Evolutionary conservation across 2,329 filamentous ascomycete genomes (phyloP), one percentile per base, ranked within the genome.

Genomic region (Fusarium sp.): DNA sequence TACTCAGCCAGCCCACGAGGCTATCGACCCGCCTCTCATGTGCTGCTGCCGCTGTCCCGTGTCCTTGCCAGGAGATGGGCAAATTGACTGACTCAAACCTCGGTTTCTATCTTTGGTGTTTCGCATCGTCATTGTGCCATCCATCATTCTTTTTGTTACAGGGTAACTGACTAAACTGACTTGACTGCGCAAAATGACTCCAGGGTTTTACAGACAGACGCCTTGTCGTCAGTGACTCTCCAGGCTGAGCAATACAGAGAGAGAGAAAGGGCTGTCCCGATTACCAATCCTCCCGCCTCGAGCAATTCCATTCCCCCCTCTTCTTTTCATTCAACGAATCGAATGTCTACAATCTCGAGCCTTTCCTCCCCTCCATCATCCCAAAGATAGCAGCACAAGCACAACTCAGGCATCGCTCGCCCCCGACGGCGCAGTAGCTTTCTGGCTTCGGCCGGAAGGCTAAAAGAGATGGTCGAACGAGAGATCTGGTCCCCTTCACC

Each of bases 31-130:
- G 47, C 67, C 54, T 47, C 37, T 42, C 37, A 22, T 45, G 38
- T 62, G 27, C 40, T 62, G 27, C 35, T 57, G 57, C 60, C 64
- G 40, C 35, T 57, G 59, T 52, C 56, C 24, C 27, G 69, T 68
- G 59, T 64, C 35, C 64, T 67, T 64, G 47, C 27, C 18, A 9
- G 27, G 27, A n/a, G 47, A 52, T n/a, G 24, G 24, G 27, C 6
- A n/a, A 8, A 29, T 24, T 52, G 24, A 50, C 14, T 29, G 45
- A 50, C 24, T 50, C 24, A 50, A 52, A 45, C 31, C 29, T 57
- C 35, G 35, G n/a, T 69, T 70, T 73, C 70, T 67, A 59, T 62
- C 66, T 72, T 62, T 67, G 59, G 31, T 34, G 11, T 40, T 61
- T 16, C 16, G 5, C 22, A 11, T 27, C 24, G 24, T 50, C 45